phyloP scores from a whole-genome alignment of 805 yeast species.

The Candida koratica region DNA sequence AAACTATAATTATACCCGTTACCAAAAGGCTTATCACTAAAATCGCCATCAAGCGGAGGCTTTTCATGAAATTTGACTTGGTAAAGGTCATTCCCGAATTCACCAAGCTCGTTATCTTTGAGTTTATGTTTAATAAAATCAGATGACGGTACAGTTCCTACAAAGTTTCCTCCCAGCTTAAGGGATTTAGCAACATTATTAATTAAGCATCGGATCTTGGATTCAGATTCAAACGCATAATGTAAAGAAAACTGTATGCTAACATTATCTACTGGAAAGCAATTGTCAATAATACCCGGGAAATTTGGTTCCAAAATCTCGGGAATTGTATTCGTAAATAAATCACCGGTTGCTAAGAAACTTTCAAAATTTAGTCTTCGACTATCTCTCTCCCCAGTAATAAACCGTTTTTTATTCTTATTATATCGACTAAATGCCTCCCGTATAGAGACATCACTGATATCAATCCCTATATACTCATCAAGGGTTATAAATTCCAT shows the following conservation, averaged over 20 bases:
- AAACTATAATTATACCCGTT: conserved; percentile 77
- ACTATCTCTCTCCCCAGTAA: conserved; percentile 27
- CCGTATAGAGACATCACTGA: conserved; percentile 79
- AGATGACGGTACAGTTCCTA: conserved; percentile 93
- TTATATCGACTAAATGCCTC: conserved; percentile 79
- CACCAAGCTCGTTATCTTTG: conserved; percentile 15
- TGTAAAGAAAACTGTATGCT: conserved; percentile 91
- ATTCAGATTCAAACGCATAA: conserved; percentile 87
- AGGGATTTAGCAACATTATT: conserved; percentile 73
- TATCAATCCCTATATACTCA: conserved; percentile 86
- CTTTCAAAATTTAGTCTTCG: conserved; percentile 65
- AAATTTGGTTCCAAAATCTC: conserved; percentile 61
- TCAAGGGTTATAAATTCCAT: conserved; percentile 72
- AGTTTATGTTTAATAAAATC: conserved; percentile 74
- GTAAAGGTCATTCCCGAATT: conserved; percentile 84
- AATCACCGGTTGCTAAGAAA: conserved; percentile 88
- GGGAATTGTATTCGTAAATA: conserved; percentile 69
- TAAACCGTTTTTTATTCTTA: conserved; percentile 44
- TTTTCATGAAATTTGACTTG: conserved; percentile 74
- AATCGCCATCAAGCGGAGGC: conserved; percentile 73
- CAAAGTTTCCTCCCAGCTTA: conserved; percentile 77
- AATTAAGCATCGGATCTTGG: conserved; percentile 67
- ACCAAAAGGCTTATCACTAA: conserved; percentile 67
- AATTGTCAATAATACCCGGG: conserved; percentile 52
- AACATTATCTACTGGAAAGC: conserved; percentile 82